Evolutionary conservation across 768 basidiomycete species (phyloP).

Genomic region (Mycena venus): DNA sequence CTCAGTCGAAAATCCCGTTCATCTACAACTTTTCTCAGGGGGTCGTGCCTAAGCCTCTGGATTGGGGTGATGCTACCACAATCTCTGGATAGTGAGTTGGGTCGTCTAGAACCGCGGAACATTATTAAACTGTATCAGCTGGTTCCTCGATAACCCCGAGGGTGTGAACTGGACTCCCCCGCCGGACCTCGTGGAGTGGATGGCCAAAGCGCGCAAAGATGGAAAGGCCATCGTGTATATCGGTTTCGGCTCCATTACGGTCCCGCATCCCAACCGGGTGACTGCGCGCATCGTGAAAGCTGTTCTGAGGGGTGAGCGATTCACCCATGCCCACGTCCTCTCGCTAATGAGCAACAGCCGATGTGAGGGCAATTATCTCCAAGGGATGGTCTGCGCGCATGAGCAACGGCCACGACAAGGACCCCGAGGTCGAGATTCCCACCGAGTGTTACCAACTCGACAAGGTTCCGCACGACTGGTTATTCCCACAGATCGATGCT

Average conservation of each 20-base stretch:
- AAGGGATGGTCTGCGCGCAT: slow-evolving; percentile 78
- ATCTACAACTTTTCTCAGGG: slow-evolving; percentile 79
- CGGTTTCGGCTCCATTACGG: slow-evolving; percentile 79
- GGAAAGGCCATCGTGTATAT: slow-evolving; percentile 77
- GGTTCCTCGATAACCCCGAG: slow-evolving; percentile 78
- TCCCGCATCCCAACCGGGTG: slow-evolving; percentile 68
- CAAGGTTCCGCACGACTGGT: slow-evolving; percentile 78
- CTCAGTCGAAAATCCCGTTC: slow-evolving; percentile 65
- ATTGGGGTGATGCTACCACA: slow-evolving; percentile 72
- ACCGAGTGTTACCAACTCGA: slow-evolving; percentile 69
- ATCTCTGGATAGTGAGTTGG: slow-evolving; percentile 68
- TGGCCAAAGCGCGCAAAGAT: slow-evolving; percentile 67
- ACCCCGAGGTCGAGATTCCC: slow-evolving; percentile 61
- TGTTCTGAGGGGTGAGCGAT: slow-evolving; percentile 65
- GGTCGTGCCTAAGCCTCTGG: slow-evolving; percentile 78
- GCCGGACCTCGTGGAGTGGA: slow-evolving; percentile 62
- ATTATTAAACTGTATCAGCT: slow-evolving; percentile 49
- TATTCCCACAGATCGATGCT: slow-evolving; percentile 72
- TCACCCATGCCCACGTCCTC: neutral
- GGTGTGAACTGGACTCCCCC: slow-evolving; percentile 67
- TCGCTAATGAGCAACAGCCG: slow-evolving; percentile 51
- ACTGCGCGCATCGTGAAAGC: slow-evolving; percentile 71
- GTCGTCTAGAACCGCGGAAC: neutral
- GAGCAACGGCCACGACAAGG: slow-evolving; percentile 53
- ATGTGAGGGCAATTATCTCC: slow-evolving; percentile 74